These are phyloP conservation scores for Petrea volubilis DNA, from an alignment of 257 asterid species.

Conservation along the genomic window DNA sequence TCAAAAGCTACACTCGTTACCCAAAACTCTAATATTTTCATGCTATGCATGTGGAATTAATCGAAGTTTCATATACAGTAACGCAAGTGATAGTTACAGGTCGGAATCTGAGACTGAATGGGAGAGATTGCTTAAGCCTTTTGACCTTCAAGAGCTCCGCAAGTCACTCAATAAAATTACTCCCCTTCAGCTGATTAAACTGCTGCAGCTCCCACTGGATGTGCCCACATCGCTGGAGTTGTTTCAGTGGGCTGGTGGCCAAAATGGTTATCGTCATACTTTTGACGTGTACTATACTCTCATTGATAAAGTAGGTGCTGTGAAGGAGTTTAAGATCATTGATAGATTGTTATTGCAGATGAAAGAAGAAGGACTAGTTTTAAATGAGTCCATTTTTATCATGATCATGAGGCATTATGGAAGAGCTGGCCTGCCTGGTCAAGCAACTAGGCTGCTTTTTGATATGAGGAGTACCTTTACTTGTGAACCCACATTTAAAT, in stretches of 20 bases:
- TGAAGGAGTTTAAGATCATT: constrained; percentile 57
- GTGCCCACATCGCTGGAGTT: constrained; percentile 69
- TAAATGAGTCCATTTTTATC: constrained; percentile 72
- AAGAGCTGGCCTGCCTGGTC: constrained; percentile 86
- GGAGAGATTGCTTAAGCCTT: constrained; percentile 89
- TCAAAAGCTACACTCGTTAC: constrained; percentile 30
- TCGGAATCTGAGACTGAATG: constrained; percentile 71
- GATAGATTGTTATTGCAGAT: constrained; percentile 73
- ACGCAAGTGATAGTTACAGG: constrained; percentile 28
- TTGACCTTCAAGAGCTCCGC: constrained; percentile 75
- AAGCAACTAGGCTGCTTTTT: constrained; percentile 78
- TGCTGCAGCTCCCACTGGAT: constrained; percentile 69
- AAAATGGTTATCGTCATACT: constrained; percentile 66
- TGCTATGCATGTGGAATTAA: constrained; percentile 32
- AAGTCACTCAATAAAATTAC: constrained; percentile 61
- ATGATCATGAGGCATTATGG: constrained; percentile 88
- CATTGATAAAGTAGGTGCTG: constrained; percentile 69
- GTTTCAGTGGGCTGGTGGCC: constrained; percentile 70
- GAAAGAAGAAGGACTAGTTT: constrained; percentile 74
- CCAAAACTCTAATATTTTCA: constrained; percentile 32
- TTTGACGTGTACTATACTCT: constrained; percentile 68
- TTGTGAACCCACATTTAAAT: constrained; percentile 80
- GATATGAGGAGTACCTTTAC: constrained; percentile 72
- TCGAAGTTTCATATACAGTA: constrained; percentile 29
- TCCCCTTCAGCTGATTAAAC: constrained; percentile 77